Base-by-base conservation (phyloP, 129 eudicot species). In the Artemisia argyi region DNA sequence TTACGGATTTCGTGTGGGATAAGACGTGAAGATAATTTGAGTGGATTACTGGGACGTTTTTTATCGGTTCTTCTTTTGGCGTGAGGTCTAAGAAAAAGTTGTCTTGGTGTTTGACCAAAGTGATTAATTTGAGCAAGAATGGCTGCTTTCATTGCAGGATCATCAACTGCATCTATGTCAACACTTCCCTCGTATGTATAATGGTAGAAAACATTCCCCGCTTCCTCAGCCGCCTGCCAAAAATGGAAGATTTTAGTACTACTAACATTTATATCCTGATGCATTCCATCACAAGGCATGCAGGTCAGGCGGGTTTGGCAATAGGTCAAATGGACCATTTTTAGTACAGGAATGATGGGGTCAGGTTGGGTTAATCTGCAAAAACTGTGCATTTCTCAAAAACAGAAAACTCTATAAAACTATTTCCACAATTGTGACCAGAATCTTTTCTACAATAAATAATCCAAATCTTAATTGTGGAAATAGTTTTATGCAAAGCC, bases 21-120 rank as follows among this genome's bases (percentile, higher is more conserved):
- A 17, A 94, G 96, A 68, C 74, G 73, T 11, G 61, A 55, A 15
- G 92, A 85, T 76, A 88, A 58, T 66, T 75, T 84, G 18, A 94
- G 94, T 0, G 96, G 97, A 75, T 88, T 89, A 46, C 67, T 83
- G n/a, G 85, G 89, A 11, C 59, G 72, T 56, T 87, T 90, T 64
- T 86, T 75, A 30, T 88, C 91, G 18, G 84, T 63, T 65, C 85
- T 87, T 68, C 99, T 77, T 68, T 84, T 94, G 8, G 78, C 85
- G 69, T 94, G 99, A 49, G 99, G 96, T 65, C 88, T 84, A 73
- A 79, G 80, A 74, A 94, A 94, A 16, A 94, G 78, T 64, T 94
- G 99, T 55, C 83, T 90, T 0, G 99, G 99, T 18, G 99, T 94
- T 78, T 94, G 99, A 24, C 99, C 99, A 55, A 94, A 94, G 87